Conservation (phyloP, 345 rosid species). For the Eucalyptus viminalis region DNA sequence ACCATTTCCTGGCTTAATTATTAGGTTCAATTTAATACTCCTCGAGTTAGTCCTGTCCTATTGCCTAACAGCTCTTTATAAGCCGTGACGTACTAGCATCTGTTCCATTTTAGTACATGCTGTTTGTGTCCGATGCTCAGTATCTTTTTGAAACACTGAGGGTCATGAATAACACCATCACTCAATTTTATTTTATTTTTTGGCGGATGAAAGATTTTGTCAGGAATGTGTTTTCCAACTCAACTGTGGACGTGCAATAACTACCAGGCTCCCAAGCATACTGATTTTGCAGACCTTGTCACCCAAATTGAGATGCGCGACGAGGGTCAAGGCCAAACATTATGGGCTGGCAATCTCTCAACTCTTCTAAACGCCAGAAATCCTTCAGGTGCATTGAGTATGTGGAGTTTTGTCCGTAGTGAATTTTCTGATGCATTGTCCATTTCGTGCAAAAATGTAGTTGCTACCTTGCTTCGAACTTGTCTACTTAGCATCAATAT, state of each 20-base stretch:
- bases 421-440: not conserved
- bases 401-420: not conserved
- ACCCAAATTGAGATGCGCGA: not conserved
- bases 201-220: not conserved
- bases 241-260: not conserved
- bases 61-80: not conserved
- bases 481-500: not conserved
- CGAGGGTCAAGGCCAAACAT: not conserved
- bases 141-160: not conserved
- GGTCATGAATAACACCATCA: not conserved
- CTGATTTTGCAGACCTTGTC: not conserved
- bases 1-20: not conserved
- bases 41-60: not conserved
- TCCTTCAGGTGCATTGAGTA: not conserved
- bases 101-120: not conserved
- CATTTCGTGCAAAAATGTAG: not conserved
- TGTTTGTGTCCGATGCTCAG: not conserved
- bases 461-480: not conserved
- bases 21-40: too few relatives aligned
- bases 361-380: not conserved
- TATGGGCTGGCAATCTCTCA: not conserved
- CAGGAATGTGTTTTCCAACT: not conserved
- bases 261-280: not conserved
- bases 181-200: not conserved
- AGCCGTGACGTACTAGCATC: not conserved